Evolutionary conservation across 495 filamentous ascomycete species (phyloP).

Genomic region (Daldinia childiae): DNA sequence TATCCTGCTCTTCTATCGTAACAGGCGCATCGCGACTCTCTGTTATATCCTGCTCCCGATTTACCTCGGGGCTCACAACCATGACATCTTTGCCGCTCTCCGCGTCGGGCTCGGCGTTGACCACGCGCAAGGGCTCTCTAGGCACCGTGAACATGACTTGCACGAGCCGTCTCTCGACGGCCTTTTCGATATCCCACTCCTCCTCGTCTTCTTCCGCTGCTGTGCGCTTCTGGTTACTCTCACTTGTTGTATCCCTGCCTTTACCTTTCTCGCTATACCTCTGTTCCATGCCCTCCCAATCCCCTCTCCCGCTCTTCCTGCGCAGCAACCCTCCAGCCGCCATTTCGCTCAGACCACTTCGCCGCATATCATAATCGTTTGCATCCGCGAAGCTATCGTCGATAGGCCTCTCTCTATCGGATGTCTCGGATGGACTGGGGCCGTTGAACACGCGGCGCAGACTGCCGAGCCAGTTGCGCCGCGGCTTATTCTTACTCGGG

Average conservation of each 20-base stretch:
- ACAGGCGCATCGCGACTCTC: background rate
- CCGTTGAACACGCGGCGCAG: constrained; percentile 56
- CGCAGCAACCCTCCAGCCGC: constrained; percentile 47
- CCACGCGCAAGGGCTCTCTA: constrained; percentile 81
- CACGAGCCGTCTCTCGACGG: constrained; percentile 79
- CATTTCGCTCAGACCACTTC: constrained; percentile 44
- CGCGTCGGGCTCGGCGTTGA: constrained; percentile 72
- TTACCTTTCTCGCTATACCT: constrained; percentile 18
- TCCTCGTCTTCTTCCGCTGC: constrained; percentile 49
- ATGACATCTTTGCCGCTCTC: constrained; percentile 52
- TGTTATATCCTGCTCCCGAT: constrained; percentile 10
- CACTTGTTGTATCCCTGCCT: constrained; percentile 13
- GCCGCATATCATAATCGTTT: constrained; percentile 46
- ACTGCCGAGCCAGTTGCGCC: constrained; percentile 60
- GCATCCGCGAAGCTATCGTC: constrained; percentile 41
- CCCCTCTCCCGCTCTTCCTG: constrained; percentile 55
- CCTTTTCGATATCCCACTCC: constrained; percentile 91
- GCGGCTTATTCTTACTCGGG: constrained; percentile 58
- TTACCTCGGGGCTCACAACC: constrained; percentile 42
- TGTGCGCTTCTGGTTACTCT: constrained; percentile 7
- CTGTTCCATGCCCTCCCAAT: constrained; percentile 49
- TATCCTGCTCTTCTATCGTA: constrained; percentile 13
- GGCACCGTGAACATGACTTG: constrained; percentile 96
- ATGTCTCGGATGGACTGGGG: constrained; percentile 20
- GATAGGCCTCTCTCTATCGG: constrained; percentile 35